Base-by-base conservation (phyloP, 2,329 filamentous ascomycete genomes). In the Fusarium solani-melongenae region DNA sequence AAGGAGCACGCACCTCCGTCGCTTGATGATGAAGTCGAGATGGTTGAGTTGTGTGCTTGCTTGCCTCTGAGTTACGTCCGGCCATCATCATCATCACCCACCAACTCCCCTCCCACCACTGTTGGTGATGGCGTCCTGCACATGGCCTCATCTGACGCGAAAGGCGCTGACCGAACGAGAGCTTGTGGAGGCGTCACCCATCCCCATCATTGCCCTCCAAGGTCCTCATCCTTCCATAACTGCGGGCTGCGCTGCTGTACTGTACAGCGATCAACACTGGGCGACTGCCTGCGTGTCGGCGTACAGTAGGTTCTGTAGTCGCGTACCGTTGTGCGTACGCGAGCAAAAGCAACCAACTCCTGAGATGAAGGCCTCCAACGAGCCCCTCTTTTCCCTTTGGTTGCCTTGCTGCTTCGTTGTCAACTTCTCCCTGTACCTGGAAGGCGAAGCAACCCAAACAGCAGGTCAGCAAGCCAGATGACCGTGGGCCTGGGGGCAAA, bases 71-170 rank as follows among this genome's bases (percentile, higher is more conserved):
- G 64, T 72, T 71, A 66, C 46, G 57, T 74, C 46, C 60, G 64
- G 55, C 36, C 63, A 64, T 62, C 64, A 73, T 73, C 70, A 62
- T 69, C 44, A 33, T 31, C 46, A 51, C 46, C 46, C 46, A 31
- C 46, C 46, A 53, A 53, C 46, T 20, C 27, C 17, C 58, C 53
- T 38, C 15, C 39, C 22, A 29, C 49, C 58, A 64, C 29, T 44
- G 24, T 53, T 62, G 27, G 38, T 62, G 56, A 75, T 66, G 61
- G 64, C 39, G 59, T 62, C 60, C 72, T 69, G 66, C 60, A 74
- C 53, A 64, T 39, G 44, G 66, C 41, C 62, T 74, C 65, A 66
- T 69, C 70, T 71, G 70, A 69, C 67, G 59, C 51, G 51, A 62
- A 59, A 55, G 57, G 59, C 46, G 66, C 51, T 64, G 62, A 29